Evolutionary conservation across 2,329 filamentous ascomycete species (phyloP).

Genomic region (Diaporthe citriasiana): DNA sequence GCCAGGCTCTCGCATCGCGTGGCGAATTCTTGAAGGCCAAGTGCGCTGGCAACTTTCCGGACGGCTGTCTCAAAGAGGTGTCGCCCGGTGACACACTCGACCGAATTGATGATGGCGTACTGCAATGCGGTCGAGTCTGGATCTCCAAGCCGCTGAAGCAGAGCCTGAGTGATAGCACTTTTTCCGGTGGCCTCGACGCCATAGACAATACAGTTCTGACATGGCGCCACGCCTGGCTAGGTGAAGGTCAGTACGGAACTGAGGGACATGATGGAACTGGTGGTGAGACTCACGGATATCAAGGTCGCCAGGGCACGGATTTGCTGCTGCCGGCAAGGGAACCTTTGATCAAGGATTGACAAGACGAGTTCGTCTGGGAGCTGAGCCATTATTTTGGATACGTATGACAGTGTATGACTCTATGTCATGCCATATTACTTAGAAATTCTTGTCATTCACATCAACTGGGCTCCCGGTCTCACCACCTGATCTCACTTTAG

Average conservation of each 20-base stretch:
- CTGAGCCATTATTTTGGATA: slow-evolving; percentile 45
- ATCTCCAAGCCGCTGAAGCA: slow-evolving; percentile 66
- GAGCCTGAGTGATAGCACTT: slow-evolving; percentile 75
- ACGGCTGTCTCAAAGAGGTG: slow-evolving; percentile 83
- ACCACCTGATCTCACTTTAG: background rate
- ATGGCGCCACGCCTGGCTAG: slow-evolving; percentile 76
- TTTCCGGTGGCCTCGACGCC: slow-evolving; percentile 92
- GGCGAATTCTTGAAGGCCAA: slow-evolving; percentile 53
- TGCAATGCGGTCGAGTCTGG: slow-evolving; percentile 66
- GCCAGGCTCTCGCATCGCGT: slow-evolving; percentile 83
- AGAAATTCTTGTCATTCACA: background rate
- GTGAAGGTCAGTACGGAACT: slow-evolving; percentile 43
- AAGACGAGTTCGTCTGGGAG: slow-evolving; percentile 67
- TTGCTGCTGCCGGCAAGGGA: slow-evolving; percentile 71
- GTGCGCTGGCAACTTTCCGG: slow-evolving; percentile 68
- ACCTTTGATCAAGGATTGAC: slow-evolving; percentile 60
- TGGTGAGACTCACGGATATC: slow-evolving; percentile 59
- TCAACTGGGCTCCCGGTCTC: background rate
- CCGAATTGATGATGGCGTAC: slow-evolving; percentile 75
- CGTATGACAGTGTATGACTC: background rate
- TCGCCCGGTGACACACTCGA: slow-evolving; percentile 83
- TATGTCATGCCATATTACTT: background rate
- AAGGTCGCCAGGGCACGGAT: slow-evolving; percentile 71
- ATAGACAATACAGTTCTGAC: slow-evolving; percentile 82
- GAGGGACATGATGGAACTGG: background rate